Percentiles rank a stretch among this genome's conserved stretches.
phyloP scores from a whole-genome alignment of 2,329 filamentous ascomycete species.

The Didymella exigua region DNA sequence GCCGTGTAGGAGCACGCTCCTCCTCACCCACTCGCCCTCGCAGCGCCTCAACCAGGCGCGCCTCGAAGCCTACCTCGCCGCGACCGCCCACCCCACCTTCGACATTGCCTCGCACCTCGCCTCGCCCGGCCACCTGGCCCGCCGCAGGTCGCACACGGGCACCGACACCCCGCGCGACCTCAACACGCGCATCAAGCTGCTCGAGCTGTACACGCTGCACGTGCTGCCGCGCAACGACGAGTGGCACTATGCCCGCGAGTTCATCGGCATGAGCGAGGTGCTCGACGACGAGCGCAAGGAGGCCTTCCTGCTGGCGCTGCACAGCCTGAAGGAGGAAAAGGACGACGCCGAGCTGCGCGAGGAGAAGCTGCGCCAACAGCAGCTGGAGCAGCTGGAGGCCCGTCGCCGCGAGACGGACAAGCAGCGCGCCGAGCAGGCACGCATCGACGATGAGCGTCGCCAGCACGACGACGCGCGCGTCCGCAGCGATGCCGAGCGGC shows the following conservation, averaged over 20 bases:
- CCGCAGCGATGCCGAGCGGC: neutral
- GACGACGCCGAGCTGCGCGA: conserved; percentile 70
- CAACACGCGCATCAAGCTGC: conserved; percentile 82
- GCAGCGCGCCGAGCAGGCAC: conserved; percentile 46
- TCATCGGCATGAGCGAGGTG: conserved; percentile 83
- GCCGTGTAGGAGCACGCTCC: conserved; percentile 61
- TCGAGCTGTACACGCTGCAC: conserved; percentile 94
- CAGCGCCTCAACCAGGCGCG: conserved; percentile 85
- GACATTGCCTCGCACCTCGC: conserved; percentile 71
- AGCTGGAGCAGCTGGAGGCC: conserved; percentile 60
- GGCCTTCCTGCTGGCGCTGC: conserved; percentile 83
- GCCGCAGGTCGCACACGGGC: conserved; percentile 57
- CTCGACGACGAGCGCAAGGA: conserved; percentile 92
- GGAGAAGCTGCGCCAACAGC: conserved; percentile 66
- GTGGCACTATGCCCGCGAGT: conserved; percentile 94
- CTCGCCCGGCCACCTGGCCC: conserved; percentile 45
- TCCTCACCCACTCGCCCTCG: conserved; percentile 85
- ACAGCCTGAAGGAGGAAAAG: conserved; percentile 83
- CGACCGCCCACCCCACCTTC: conserved; percentile 73
- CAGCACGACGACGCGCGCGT: conserved; percentile 48
- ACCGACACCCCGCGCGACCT: conserved; percentile 85
- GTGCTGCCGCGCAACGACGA: conserved; percentile 92
- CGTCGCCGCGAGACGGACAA: conserved; percentile 52
- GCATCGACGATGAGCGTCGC: conserved; percentile 51
- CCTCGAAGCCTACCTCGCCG: conserved; percentile 86